Conservation (phyloP, 441 rosid genomes). For the Melastoma candidum region DNA sequence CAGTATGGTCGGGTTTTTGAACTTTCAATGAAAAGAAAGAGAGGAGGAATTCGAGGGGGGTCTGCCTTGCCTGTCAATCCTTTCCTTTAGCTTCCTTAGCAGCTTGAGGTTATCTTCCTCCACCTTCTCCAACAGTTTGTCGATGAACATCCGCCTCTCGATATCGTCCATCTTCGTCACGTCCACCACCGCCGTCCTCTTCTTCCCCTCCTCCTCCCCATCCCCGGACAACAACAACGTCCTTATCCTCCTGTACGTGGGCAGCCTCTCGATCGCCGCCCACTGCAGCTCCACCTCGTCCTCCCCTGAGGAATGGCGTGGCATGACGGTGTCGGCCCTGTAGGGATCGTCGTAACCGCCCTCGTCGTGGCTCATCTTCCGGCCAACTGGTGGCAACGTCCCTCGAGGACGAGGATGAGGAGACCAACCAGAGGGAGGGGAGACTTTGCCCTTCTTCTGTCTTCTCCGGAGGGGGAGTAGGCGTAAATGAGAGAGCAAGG, state of each 20-base stretch:
- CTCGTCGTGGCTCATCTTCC: too few relatives aligned
- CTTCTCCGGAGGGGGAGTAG: too few relatives aligned
- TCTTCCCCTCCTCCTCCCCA: neutral
- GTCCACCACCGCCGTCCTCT: constrained; percentile 11
- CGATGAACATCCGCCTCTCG: constrained; percentile 24
- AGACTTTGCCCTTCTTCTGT: too few relatives aligned
- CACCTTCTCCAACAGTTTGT: constrained; percentile 19
- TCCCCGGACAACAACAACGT: neutral
- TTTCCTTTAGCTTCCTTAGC: constrained; percentile 20
- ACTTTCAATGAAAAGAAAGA: neutral
- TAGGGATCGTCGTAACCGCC: too few relatives aligned
- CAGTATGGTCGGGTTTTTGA: neutral
- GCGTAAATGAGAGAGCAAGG: too few relatives aligned
- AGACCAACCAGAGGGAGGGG: too few relatives aligned
- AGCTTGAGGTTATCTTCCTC: constrained; percentile 29
- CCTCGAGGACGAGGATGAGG: too few relatives aligned
- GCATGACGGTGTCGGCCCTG: too few relatives aligned
- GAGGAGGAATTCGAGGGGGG: neutral
- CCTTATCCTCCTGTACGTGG: constrained; percentile 15
- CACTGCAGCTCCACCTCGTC: constrained; percentile 22
- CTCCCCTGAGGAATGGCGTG: too few relatives aligned
- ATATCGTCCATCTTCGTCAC: constrained; percentile 20
- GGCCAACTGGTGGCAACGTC: too few relatives aligned
- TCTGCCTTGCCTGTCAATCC: constrained; percentile 21
- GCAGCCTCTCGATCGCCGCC: constrained; percentile 29